Conservation (phyloP, 139 green algal species). For the Chlorella vulgaris region DNA sequence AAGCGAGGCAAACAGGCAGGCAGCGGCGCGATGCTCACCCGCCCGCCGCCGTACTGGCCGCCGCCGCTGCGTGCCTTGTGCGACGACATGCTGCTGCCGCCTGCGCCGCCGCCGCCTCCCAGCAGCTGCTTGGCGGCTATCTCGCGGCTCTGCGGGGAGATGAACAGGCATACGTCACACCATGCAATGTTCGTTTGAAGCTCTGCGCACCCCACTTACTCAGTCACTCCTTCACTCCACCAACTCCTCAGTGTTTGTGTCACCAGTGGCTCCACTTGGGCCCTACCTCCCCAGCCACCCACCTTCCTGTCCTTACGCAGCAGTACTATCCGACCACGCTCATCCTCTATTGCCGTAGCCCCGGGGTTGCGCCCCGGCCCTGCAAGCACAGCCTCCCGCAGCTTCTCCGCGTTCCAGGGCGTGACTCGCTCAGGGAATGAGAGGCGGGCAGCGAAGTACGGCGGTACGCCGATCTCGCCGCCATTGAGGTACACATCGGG, state of each 20-base stretch:
- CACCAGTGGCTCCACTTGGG: too few species aligned
- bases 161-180: neutral
- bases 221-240: too few species aligned
- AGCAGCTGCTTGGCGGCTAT: conserved; percentile 86
- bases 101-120: neutral
- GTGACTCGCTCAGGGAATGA: conserved; percentile 96
- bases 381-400: conserved; percentile 80
- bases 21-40: neutral
- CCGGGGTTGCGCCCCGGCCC: conserved; percentile 84
- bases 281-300: too few species aligned
- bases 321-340: conserved; percentile 71
- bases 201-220: too few species aligned
- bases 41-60: conserved; percentile 7
- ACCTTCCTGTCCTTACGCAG: conserved; percentile 59
- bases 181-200: too few species aligned
- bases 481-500: conserved; percentile 92
- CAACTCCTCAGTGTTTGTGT: too few species aligned
- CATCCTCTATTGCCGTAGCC: conserved; percentile 93
- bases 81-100: neutral
- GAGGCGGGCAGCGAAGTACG: conserved; percentile 94
- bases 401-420: conserved; percentile 82
- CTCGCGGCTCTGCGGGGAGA: conserved; percentile 57
- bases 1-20: too few species aligned
- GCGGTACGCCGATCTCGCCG: conserved; percentile 95
- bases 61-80: conserved; percentile 4